Base-by-base conservation (phyloP, 1,284 basidiomycete genomes). In the Ganoderma boninense region DNA sequence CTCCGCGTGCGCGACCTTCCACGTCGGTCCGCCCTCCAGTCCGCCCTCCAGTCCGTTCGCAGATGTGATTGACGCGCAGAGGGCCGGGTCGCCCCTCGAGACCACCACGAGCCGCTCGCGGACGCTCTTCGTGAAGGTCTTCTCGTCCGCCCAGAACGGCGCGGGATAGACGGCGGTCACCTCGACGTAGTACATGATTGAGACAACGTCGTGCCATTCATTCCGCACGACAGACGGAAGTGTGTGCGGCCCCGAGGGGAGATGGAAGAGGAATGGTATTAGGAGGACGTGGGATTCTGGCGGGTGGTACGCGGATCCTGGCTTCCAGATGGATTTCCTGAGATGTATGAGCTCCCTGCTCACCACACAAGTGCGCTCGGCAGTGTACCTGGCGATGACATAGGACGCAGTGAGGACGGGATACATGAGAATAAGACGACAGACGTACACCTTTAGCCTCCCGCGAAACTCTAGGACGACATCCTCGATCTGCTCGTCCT, bases 21-120 rank as follows among this genome's bases (percentile, higher is more conserved):
- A 52, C n/a, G 10, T 52, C 49, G 49, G 49, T n/a, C n/a, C 49
- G n/a, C 49, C 49, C 49, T 52, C n/a, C 49, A n/a, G n/a, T n/a
- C n/a, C n/a, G n/a, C n/a, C n/a, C n/a, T n/a, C n/a, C n/a, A 13
- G 0, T 26, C 13, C 23, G 2, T 23, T 11, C 10, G 26, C 8
- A 26, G 49, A 13, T 11, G 8, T 52, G 49, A 52, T 23, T n/a
- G 49, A 52, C 23, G n/a, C n/a, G 11, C 49, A 13, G 10, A 52
- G n/a, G 10, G 10, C 5, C n/a, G 49, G 49, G 11, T 52, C 49
- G 8, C 49, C 49, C 49, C n/a, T 23, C 13, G 49, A 26, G 49
- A 52, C 49, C 10, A 52, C n/a, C 23, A 23, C n/a, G 23, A 52
- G 49, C 23, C 10, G 13, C 49, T 52, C 2, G 23, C 49, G 49